These are phyloP conservation scores for Phytophthora melonis DNA, from an alignment of 352 stramenopile genomes.

Conservation along the genomic window DNA sequence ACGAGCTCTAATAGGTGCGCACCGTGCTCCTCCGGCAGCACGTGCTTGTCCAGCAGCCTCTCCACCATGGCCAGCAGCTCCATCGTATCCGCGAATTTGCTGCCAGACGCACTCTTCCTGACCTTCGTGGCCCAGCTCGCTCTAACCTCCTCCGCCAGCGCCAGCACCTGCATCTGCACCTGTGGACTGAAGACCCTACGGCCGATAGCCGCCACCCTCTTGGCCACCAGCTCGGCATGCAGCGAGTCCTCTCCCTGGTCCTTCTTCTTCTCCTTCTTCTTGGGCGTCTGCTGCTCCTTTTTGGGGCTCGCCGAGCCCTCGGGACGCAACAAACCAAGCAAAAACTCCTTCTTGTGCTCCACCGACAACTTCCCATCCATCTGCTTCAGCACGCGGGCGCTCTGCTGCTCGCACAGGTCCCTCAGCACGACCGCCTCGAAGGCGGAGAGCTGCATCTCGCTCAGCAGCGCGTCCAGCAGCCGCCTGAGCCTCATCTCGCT, in stretches of 20 bases:
- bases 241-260: slow-evolving; percentile 29
- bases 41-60: slow-evolving; percentile 66
- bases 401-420: slow-evolving; percentile 57
- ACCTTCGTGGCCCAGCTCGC: background rate
- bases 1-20: slow-evolving; percentile 59
- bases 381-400: slow-evolving; percentile 41
- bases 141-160: slow-evolving; percentile 43
- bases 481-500: slow-evolving; percentile 24
- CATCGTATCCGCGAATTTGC: slow-evolving; percentile 44
- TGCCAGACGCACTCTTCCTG: background rate
- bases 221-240: slow-evolving; percentile 58
- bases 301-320: background rate
- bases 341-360: slow-evolving; percentile 60
- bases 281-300: background rate
- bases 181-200: slow-evolving; percentile 63
- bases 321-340: slow-evolving; percentile 25
- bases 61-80: slow-evolving; percentile 64
- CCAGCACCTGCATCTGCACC: slow-evolving; percentile 60
- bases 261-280: slow-evolving; percentile 1
- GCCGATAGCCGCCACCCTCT: slow-evolving; percentile 64
- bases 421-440: slow-evolving; percentile 59
- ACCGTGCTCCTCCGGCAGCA: slow-evolving; percentile 63
- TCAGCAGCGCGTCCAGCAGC: slow-evolving; percentile 49
- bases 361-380: slow-evolving; percentile 43
- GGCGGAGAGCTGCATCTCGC: slow-evolving; percentile 49